phyloP scores from a whole-genome alignment of 2,329 filamentous ascomycete genomes.

The Corinectria fuckeliana region DNA sequence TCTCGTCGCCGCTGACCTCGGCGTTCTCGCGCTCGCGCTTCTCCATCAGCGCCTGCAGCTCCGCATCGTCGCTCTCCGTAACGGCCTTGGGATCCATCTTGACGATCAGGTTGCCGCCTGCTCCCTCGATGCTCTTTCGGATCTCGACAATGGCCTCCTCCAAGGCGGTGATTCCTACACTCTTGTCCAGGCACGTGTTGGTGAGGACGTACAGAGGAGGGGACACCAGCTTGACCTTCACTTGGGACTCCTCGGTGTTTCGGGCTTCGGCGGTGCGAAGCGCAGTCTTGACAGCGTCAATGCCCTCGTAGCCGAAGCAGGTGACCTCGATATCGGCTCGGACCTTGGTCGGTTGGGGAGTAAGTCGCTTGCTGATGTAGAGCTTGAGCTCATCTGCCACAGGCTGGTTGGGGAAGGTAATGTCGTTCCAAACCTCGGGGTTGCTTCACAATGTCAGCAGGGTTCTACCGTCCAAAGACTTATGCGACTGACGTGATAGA shows the following conservation, averaged over 20 bases:
- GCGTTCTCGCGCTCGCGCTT: constrained; percentile 98
- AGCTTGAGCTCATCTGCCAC: constrained; percentile 89
- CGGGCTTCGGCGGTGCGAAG: constrained; percentile 89
- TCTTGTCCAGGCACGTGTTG: constrained; percentile 94
- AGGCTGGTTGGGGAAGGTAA: constrained; percentile 83
- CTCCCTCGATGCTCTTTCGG: constrained; percentile 75
- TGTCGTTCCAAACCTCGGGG: constrained; percentile 93
- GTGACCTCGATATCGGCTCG: constrained; percentile 97
- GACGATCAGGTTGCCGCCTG: constrained; percentile 81
- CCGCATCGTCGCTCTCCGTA: constrained; percentile 96
- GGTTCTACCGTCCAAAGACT: background rate
- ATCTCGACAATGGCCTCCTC: constrained; percentile 92
- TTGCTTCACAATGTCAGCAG: constrained; percentile 63
- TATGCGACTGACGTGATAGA: constrained; percentile 80
- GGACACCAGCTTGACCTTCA: constrained; percentile 98
- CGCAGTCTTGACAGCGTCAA: constrained; percentile 95
- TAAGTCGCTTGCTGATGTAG: constrained; percentile 97
- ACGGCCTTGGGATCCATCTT: constrained; percentile 99
- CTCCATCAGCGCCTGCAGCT: constrained; percentile 97
- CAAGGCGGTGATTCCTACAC: constrained; percentile 79
- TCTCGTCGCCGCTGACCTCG: constrained; percentile 97
- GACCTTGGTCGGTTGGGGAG: constrained; percentile 98
- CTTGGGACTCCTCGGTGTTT: constrained; percentile 90
- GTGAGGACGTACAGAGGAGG: constrained; percentile 96
- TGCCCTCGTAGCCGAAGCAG: constrained; percentile 95